phyloP scores from a whole-genome alignment of 2,329 filamentous ascomycete genomes.

The Dryadomyces sulphureus region DNA sequence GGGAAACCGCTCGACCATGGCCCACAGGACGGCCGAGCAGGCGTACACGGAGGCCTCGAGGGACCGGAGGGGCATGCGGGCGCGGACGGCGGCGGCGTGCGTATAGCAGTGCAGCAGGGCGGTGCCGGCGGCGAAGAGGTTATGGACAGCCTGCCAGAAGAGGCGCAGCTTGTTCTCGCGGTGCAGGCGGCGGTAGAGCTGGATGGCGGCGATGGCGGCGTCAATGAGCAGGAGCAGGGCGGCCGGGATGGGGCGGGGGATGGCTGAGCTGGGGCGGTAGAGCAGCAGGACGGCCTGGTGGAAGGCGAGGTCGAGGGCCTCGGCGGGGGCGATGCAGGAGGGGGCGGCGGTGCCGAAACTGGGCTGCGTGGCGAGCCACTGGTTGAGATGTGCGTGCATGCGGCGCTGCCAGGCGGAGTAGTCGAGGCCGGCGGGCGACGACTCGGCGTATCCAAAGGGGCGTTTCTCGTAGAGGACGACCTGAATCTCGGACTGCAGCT shows the following conservation, averaged over 20 bases:
- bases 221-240: neutral
- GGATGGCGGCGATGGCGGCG: neutral
- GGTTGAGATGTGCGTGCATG: neutral
- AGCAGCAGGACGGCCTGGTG: conserved; percentile 3
- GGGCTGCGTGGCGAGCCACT: neutral
- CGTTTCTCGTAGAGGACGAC: neutral
- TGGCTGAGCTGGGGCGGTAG: conserved; percentile 5
- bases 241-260: neutral
- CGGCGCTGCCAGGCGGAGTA: neutral
- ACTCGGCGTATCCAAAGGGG: too few species aligned
- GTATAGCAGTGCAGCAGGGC: conserved; percentile 4
- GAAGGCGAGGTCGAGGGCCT: neutral
- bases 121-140: conserved; percentile 6
- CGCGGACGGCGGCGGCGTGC: conserved; percentile 1
- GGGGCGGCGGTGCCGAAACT: neutral
- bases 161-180: conserved; percentile 6
- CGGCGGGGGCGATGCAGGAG: neutral
- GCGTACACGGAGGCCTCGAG: conserved; percentile 5
- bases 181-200: conserved; percentile 5
- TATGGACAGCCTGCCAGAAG: conserved; percentile 7
- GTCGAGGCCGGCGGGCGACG: neutral
- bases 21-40: conserved; percentile 12
- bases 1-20: conserved; percentile 13
- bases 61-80: neutral
- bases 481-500: neutral